Conservation (phyloP, 1,139 yeast species). For the Cylindricascospora bacillispora region DNA sequence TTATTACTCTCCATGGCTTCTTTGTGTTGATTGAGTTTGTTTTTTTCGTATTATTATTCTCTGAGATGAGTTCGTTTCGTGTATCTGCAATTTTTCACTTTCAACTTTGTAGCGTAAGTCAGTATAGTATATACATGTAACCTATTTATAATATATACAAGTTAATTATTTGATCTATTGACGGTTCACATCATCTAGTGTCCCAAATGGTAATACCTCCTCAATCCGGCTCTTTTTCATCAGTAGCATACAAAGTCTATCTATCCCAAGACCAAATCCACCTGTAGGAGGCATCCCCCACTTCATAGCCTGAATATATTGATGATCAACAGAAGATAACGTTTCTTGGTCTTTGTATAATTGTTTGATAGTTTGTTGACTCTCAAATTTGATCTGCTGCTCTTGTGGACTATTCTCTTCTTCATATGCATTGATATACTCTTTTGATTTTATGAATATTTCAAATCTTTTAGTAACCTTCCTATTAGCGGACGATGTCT, state of each 20-base stretch:
- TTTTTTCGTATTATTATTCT: not conserved
- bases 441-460: slow-evolving; percentile 65
- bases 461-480: slow-evolving; percentile 48
- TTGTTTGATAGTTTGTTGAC: slow-evolving; percentile 39
- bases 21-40: not conserved
- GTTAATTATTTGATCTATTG: slow-evolving; percentile 27
- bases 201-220: slow-evolving; percentile 74
- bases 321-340: slow-evolving; percentile 52
- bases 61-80: no score
- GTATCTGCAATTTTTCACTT: no score
- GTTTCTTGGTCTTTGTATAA: slow-evolving; percentile 47
- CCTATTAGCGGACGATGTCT: slow-evolving; percentile 22
- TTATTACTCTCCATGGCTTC: slow-evolving; percentile 2
- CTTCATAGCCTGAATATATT: slow-evolving; percentile 64
- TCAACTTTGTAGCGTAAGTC: no score
- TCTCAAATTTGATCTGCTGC: slow-evolving; percentile 48
- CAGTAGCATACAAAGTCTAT: slow-evolving; percentile 71
- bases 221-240: slow-evolving; percentile 57
- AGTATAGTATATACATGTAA: no score
- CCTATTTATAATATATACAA: not conserved
- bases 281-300: slow-evolving; percentile 97
- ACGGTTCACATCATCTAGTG: slow-evolving; percentile 52
- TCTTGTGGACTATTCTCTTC: slow-evolving; percentile 81
- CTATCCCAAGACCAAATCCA: slow-evolving; percentile 96
- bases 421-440: slow-evolving; percentile 87